Evolutionary conservation across 495 filamentous ascomycete genomes (phyloP), one percentile per base, ranked within the genome.

Genomic region (Talaromyces stipitatus): DNA sequence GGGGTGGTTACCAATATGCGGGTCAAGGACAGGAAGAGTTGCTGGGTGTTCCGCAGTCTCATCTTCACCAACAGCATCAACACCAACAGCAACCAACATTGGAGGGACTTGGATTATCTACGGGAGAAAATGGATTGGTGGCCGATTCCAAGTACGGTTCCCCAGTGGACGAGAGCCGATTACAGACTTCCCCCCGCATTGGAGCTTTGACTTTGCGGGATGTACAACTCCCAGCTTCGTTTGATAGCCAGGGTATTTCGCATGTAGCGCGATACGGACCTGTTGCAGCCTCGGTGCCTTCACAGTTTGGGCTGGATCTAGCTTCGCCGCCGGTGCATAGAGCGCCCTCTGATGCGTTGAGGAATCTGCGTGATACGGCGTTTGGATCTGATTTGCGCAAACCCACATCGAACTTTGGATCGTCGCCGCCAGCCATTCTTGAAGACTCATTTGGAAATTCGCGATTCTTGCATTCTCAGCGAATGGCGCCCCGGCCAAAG

Each of bases 221-320:
- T 76, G 95, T 91, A 6, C 90, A 90, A 2, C 83, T 98, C 23
- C 94, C 94, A 8, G 91, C 90, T 10, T 97, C 94, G 1, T 97
- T 98, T 66, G 95, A 97, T 68, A 95, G 90, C 64, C 91, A 97
- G 62, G 94, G 94, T 43, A 89, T 96, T 18, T 96, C 92, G 5
- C 87, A 90, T 64, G 88, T 88, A 54, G 92, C 94, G 23, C 82
- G 91, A 51, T 89, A 91, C 65, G 95, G 90, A 1, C 90, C 94
- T 0, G 90, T 95, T 62, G 92, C 92, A 11, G 87, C 92, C 7
- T 97, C 94, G 1, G 86, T 98, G 30, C 94, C 94, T 1, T 88
- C 91, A 12, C 90, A 91, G 60, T 97, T 97, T 64, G 91, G 90
- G 9, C 71, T 96, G 57, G 94, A 96, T 48, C 60, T 75, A 8